Percentiles rank a stretch among this genome's conserved stretches.
phyloP scores from a whole-genome alignment of 2,329 filamentous ascomycete genomes.

The Drechslerella dactyloides region DNA sequence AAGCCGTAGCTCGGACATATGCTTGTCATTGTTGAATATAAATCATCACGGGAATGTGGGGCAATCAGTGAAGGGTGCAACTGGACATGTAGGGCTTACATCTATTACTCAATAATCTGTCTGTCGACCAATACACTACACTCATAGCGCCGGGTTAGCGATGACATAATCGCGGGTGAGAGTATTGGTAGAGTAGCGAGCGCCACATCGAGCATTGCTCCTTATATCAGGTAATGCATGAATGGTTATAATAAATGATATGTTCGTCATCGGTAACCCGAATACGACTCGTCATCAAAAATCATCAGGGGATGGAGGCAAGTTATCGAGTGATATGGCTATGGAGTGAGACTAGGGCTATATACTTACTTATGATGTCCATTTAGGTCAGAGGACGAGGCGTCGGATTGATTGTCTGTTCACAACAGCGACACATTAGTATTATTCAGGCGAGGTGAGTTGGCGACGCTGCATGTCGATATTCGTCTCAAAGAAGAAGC shows the following conservation, averaged over 20 bases:
- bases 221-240: slow-evolving; percentile 67
- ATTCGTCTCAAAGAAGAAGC: slow-evolving; percentile 48
- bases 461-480: slow-evolving; percentile 10
- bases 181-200: slow-evolving; percentile 14
- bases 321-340: slow-evolving; percentile 8
- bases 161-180: not conserved
- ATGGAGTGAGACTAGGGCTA: not conserved
- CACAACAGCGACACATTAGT: not conserved
- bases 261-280: slow-evolving; percentile 75
- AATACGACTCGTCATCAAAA: slow-evolving; percentile 81
- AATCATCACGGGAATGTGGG: slow-evolving; percentile 43
- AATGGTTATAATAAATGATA: slow-evolving; percentile 71
- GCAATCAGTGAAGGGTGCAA: not conserved
- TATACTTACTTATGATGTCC: slow-evolving; percentile 7
- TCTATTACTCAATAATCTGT: not conserved
- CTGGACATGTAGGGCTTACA: slow-evolving; percentile 4
- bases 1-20: slow-evolving; percentile 55
- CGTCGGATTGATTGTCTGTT: not conserved
- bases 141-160: not conserved
- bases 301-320: slow-evolving; percentile 57
- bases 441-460: not conserved
- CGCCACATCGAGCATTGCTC: slow-evolving; percentile 48
- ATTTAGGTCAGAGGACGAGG: too few relatives aligned
- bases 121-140: not conserved
- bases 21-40: slow-evolving; percentile 55